Percentiles rank a stretch among this genome's conserved stretches.
These are phyloP conservation scores for Thelonectria olida DNA, from an alignment of 2,329 filamentous ascomycete species.

Conservation along the genomic window DNA sequence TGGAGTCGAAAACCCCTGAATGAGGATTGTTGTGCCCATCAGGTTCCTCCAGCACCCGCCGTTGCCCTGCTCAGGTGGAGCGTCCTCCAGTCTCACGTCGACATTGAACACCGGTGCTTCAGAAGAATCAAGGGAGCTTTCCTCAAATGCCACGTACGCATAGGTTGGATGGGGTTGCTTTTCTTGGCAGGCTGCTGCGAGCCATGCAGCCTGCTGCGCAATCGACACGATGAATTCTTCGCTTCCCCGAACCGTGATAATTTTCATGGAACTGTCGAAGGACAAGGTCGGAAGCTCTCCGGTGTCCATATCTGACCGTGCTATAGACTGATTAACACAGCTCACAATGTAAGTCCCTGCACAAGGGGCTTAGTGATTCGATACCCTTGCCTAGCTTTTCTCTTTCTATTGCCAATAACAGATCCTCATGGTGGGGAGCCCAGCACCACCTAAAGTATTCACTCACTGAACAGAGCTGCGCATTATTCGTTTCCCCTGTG, in stretches of 20 bases:
- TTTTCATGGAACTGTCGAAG: neutral
- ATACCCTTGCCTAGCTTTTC: too few relatives aligned
- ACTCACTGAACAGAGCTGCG: neutral
- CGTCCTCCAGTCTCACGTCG: neutral
- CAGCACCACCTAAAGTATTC: conserved; percentile 2
- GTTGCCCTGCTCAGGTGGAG: neutral
- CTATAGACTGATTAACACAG: too few relatives aligned
- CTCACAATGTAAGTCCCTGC: too few relatives aligned
- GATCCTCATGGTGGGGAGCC: too few relatives aligned
- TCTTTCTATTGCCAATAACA: too few relatives aligned
- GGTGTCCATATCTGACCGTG: too few relatives aligned
- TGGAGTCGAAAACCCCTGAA: neutral
- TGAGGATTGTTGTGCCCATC: neutral
- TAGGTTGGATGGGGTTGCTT: neutral
- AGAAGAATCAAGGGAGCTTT: neutral
- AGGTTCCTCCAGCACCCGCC: neutral
- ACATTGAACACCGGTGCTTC: neutral
- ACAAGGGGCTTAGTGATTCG: too few relatives aligned
- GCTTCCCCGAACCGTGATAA: neutral
- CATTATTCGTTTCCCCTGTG: neutral
- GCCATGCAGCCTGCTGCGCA: conserved; percentile 1
- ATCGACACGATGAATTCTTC: conserved; percentile 4
- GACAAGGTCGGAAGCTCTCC: neutral
- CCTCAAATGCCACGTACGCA: neutral
- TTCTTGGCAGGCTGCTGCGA: conserved; percentile 3